phyloP scores from a whole-genome alignment of 192 early-diverging fungal species.

The Irineochytrium annulatum region DNA sequence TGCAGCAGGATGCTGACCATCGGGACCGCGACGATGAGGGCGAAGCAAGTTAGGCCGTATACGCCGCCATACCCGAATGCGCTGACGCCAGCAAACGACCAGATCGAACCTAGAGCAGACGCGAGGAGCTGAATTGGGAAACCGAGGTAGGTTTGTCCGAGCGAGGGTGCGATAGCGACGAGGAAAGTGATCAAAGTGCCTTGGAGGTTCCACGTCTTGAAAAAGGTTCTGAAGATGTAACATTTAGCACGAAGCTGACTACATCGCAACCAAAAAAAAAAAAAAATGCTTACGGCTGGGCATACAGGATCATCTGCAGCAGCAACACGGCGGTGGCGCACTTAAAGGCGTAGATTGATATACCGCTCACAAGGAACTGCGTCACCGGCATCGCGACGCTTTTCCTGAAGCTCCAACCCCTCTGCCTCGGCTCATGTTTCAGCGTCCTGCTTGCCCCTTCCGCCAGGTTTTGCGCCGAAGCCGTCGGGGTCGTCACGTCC shows the following conservation, averaged over 20 bases:
- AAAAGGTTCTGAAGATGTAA: conserved; percentile 1
- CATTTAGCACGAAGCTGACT: neutral
- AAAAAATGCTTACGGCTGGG: conserved; percentile 13
- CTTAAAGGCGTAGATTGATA: conserved; percentile 17
- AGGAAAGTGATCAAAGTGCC: conserved; percentile 10
- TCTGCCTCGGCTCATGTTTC: too few relatives aligned
- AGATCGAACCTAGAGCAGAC: conserved; percentile 6
- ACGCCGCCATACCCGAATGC: conserved; percentile 1
- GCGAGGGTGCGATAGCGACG: conserved; percentile 14
- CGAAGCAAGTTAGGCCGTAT: neutral
- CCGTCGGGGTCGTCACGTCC: too few relatives aligned
- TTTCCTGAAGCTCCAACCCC: neutral
- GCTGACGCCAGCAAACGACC: conserved; percentile 5
- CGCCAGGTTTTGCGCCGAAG: too few relatives aligned
- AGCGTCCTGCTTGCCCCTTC: too few relatives aligned
- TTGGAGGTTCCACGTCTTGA: conserved; percentile 15
- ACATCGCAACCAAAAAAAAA: neutral
- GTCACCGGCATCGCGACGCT: neutral
- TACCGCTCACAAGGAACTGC: neutral
- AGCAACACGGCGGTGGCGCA: conserved; percentile 10
- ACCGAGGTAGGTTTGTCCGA: conserved; percentile 21
- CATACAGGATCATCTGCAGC: conserved; percentile 9
- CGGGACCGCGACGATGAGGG: conserved; percentile 4
- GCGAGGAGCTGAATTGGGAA: conserved; percentile 19
- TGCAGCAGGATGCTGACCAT: conserved; percentile 11